Conservation (phyloP, 1,284 basidiomycete species). For the Leccinum solheimii region DNA sequence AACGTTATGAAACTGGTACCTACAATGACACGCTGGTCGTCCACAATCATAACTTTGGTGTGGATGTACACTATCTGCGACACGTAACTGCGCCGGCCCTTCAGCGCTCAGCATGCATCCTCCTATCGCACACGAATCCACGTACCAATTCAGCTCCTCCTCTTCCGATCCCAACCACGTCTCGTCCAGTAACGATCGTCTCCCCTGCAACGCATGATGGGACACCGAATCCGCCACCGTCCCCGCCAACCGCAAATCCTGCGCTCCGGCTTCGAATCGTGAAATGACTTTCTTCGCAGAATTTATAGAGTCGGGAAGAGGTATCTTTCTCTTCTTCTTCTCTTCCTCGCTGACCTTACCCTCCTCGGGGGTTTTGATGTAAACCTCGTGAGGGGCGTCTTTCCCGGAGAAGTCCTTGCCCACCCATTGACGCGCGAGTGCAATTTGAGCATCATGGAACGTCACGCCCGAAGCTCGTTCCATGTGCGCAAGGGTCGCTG, state of each 20-base stretch:
- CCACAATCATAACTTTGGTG: constrained; percentile 89
- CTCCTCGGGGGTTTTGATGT: constrained; percentile 50
- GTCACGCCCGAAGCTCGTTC: constrained; percentile 75
- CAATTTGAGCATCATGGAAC: constrained; percentile 85
- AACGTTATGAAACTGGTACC: constrained; percentile 30
- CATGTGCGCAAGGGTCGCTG: constrained; percentile 61
- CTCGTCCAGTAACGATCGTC: constrained; percentile 64
- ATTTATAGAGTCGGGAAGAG: constrained; percentile 58
- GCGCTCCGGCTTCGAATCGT: constrained; percentile 67
- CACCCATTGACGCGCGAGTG: constrained; percentile 82
- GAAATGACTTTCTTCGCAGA: constrained; percentile 66
- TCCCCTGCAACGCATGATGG: constrained; percentile 73
- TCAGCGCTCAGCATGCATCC: constrained; percentile 8
- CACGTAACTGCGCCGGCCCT: constrained; percentile 55
- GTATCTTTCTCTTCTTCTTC: constrained; percentile 57
- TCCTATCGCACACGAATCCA: constrained; percentile 21
- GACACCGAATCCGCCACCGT: constrained; percentile 71
- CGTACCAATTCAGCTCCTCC: constrained; percentile 78
- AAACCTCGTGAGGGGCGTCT: constrained; percentile 51
- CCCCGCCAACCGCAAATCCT: constrained; percentile 52
- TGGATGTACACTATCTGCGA: constrained; percentile 84
- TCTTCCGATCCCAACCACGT: constrained; percentile 79
- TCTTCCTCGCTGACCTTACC: constrained; percentile 49
- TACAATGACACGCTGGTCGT: constrained; percentile 85
- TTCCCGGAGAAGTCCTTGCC: constrained; percentile 46